Evolutionary conservation across 306 rosid genomes (phyloP), one percentile per base, ranked within the genome.

Genomic region (Citrullus amarus): DNA sequence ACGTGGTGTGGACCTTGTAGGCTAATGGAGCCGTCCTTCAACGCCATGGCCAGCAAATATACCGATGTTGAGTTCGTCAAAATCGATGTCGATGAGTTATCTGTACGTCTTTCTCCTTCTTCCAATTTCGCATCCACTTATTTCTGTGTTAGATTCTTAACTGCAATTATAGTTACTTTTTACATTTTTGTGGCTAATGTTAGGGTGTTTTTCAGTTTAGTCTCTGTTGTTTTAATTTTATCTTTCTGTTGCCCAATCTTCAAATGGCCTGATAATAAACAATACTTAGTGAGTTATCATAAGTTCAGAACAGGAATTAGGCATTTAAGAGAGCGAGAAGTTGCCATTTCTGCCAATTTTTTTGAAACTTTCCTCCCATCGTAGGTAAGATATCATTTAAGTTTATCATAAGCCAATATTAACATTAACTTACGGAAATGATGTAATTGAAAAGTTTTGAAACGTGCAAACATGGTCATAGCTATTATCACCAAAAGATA

Each of bases 1-100:
- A 55, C 93, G 39, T 96, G 98, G 99, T 96, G 99, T 76, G 99
- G 98, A 0, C 99, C 98, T 2, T 96, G 98, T 84, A 91, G n/a
- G 72, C 71, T 90, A 75, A 91, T 96, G 10, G 98, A 85, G 86
- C 99, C 97, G 0, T 81, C 70, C 51, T 51, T 90, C 86, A 87
- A 84, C 61, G 88, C 68, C 79, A 83, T 95, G 93, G 78, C 97
- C 11, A 15, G 56, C 1, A 86, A 80, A 75, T 90, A 54, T 88
- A 13, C 86, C 54, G 90, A 87, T 25, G 98, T 91, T 58, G 85
- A 82, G 16, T 96, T 96, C 88, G 81, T 80, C 84, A 96, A 91
- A 86, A 88, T 96, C 85, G 99, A 96, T 54, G 99, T 96, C 62
- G 98, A 96, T 39, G 97, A 90, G 86, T 83, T 96, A 81, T 5